A percentile compares a stretch with the other conserved stretches of the same genome.
Conservation (phyloP, 768 basidiomycete genomes). For the Podaxis rugospora region DNA sequence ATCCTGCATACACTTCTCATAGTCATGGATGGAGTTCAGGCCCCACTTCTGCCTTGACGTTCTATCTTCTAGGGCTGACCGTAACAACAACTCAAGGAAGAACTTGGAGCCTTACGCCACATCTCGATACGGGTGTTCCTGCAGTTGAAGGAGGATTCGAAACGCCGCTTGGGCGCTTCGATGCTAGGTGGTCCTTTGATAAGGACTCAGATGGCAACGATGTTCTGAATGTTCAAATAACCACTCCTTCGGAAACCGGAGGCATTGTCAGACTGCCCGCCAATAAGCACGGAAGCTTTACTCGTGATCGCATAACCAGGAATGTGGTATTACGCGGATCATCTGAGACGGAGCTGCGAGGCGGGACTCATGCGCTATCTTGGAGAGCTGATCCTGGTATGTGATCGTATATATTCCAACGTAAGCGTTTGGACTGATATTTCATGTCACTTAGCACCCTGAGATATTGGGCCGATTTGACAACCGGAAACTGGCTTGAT, state of each 20-base stretch:
- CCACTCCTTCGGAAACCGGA: background rate
- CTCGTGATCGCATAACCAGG: background rate
- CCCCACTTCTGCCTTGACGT: constrained; percentile 52
- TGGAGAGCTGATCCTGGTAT: constrained; percentile 1
- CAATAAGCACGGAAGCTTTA: constrained; percentile 2
- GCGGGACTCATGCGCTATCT: constrained; percentile 5
- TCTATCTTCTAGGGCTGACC: constrained; percentile 51
- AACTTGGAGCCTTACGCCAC: constrained; percentile 46
- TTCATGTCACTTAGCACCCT: background rate
- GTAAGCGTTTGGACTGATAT: background rate
- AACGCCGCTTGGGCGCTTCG: constrained; percentile 48
- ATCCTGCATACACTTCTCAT: constrained; percentile 56
- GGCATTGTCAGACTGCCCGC: background rate
- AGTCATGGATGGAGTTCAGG: constrained; percentile 58
- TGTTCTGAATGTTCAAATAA: background rate
- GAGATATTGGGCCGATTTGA: background rate
- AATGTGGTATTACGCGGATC: background rate
- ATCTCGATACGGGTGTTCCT: constrained; percentile 33
- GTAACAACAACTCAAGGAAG: constrained; percentile 42
- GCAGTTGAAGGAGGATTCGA: constrained; percentile 48
- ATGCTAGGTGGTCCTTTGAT: constrained; percentile 36
- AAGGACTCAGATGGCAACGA: background rate
- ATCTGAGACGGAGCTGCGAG: background rate
- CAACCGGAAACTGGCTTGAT: too few relatives aligned
- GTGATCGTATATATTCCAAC: background rate